These are phyloP conservation scores for Delitschia confertaspora DNA, from an alignment of 495 filamentous ascomycete species.

Conservation along the genomic window DNA sequence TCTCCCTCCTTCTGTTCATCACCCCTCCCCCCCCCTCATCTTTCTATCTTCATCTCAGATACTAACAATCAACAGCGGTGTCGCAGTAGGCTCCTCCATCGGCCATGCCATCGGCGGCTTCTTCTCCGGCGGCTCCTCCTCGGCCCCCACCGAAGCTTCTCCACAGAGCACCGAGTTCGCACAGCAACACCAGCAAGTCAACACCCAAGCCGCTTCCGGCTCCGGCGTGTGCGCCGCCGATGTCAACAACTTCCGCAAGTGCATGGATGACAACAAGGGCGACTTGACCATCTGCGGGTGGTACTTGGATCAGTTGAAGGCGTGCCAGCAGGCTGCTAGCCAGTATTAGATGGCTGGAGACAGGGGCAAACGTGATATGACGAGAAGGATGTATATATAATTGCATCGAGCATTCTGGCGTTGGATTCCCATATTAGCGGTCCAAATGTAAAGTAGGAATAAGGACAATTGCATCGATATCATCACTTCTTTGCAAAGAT, in stretches of 20 bases:
- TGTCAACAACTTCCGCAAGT: constrained; percentile 79
- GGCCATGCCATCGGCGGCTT: constrained; percentile 86
- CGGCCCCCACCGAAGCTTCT: constrained; percentile 44
- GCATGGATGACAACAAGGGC: constrained; percentile 88
- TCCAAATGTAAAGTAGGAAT: no score
- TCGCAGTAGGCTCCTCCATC: constrained; percentile 88
- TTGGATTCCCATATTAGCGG: no score
- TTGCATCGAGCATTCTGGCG: no score
- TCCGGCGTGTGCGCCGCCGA: constrained; percentile 61
- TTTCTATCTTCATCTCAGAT: neutral
- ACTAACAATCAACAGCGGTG: constrained; percentile 55
- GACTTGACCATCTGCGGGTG: constrained; percentile 93
- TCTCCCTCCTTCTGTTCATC: neutral
- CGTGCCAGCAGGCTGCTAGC: constrained; percentile 82
- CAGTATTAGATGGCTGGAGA: constrained; percentile 54
- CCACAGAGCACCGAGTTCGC: constrained; percentile 40
- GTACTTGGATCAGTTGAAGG: constrained; percentile 97
- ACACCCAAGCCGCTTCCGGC: constrained; percentile 42
- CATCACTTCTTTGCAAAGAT: no score
- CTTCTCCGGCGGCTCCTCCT: constrained; percentile 62
- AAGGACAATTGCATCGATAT: no score
- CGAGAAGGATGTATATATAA: no score
- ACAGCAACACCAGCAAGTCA: constrained; percentile 32
- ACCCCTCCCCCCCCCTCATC: neutral
- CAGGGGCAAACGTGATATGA: no score